Evolutionary conservation across 257 asterid genomes (phyloP), one percentile per base, ranked within the genome.

Genomic region (Solanum rostratum): DNA sequence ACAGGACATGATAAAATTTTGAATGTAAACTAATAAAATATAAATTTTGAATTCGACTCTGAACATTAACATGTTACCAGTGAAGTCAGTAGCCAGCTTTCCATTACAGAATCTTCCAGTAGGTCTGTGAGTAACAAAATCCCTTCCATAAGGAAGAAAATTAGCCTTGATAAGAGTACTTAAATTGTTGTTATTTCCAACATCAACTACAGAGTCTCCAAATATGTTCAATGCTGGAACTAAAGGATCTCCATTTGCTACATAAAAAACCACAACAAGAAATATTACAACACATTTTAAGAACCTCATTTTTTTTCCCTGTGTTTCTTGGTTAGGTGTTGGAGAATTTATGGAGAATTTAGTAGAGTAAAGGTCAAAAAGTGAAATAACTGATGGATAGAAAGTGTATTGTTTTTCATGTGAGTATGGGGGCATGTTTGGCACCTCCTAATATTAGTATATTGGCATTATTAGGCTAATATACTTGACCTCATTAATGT

Each of bases 71-170:
- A 30, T 16, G 5, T 49, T 91, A 96, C 97, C 98, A 19, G 94
- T 93, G 91, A 88, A 93, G 76, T 96, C 98, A 0, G 93, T 92
- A 84, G 99, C 98, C 62, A 96, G 94, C 83, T 96, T 96, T 14
- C 98, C 98, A 45, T 94, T 94, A 91, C 94, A 91, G 89, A 96
- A 96, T 88, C 98, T 93, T 79, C 98, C 98, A 1, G 98, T 96
- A 22, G 99, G 97, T 85, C 7, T 85, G 69, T 93, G 98, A 5
- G 90, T 83, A 83, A 89, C 84, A 39, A 91, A 96, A 79, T 94
- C 98, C 86, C 98, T 91, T 30, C 98, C 99, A 30, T 93, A 93
- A 86, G 99, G 98, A 60, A 86, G 97, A 82, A 95, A 95, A 86
- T 94, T 94, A 7, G 98, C 94, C 85, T 93, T 95, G 87, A 95